Percentiles rank a stretch among this genome's conserved stretches.
Evolutionary conservation across 331 rosid genomes (phyloP).

Genomic region (Saraca asoca): DNA sequence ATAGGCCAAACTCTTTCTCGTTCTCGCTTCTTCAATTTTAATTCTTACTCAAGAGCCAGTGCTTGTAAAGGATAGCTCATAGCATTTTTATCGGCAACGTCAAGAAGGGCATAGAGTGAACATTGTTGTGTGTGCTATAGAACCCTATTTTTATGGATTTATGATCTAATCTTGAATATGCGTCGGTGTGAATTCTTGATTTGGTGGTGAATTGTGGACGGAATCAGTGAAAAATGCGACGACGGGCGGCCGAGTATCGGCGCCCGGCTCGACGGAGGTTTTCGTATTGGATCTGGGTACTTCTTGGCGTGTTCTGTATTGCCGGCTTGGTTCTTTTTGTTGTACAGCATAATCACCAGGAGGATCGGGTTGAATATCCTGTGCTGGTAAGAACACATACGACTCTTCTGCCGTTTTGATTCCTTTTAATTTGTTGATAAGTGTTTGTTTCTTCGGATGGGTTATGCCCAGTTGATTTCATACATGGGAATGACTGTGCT

Average conservation of each 20-base stretch:
- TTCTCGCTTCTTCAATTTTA: conserved; percentile 18
- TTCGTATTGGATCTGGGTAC: conserved; percentile 86
- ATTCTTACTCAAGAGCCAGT: conserved; percentile 15
- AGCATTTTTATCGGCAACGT: not conserved
- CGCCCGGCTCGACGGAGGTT: conserved; percentile 92
- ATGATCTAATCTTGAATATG: conserved; percentile 42
- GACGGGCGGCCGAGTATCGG: conserved; percentile 97
- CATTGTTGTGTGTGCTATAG: not conserved
- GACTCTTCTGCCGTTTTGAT: not conserved
- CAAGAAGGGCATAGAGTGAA: not conserved
- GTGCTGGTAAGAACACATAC: conserved; percentile 45
- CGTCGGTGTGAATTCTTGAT: conserved; percentile 31
- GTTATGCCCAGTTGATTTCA: conserved; percentile 11
- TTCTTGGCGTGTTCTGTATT: conserved; percentile 68
- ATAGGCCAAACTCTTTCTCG: not conserved
- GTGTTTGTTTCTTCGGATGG: not conserved
- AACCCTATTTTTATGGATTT: not conserved
- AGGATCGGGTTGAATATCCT: conserved; percentile 69
- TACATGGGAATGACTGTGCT: conserved; percentile 14
- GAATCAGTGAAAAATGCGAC: conserved; percentile 69
- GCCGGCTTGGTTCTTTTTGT: conserved; percentile 68
- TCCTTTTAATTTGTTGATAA: conserved; percentile 5
- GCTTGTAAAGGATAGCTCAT: conserved; percentile 4
- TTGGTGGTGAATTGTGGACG: conserved; percentile 52
- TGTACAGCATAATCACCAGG: conserved; percentile 73